Base-by-base conservation (phyloP, 768 basidiomycete genomes). In the Pleurotus pulmonarius region DNA sequence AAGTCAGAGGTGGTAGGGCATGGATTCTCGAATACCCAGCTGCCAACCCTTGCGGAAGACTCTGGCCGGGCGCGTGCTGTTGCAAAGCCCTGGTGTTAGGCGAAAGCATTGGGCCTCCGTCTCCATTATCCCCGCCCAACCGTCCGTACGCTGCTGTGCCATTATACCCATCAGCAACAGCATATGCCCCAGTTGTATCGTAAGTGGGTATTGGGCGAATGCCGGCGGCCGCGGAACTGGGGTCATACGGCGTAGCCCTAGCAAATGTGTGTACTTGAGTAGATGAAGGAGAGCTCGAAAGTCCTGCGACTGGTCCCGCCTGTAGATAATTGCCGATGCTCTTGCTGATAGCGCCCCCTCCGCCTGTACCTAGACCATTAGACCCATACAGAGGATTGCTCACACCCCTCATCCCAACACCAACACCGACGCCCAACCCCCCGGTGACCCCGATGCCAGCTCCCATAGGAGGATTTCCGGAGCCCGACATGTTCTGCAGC, bases 11-110 rank as follows among this genome's bases (percentile, higher is more conserved):
- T 3, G 80, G 80, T 9, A 80, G 73, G 1, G 94, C 88, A 62
- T 98, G 94, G 56, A 98, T 87, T 57, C 94, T 80, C 25, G 91
- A 94, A 66, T 94, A 87, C 0, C 94, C 94, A 0, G 92, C 92
- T 0, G 94, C 94, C 25, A 98, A 81, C 34, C 94, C 94, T 56
- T 95, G 93, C 1, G 95, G 94, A 11, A 96, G 77, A 70, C 86
- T 88, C 71, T 94, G 92, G 1, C 94, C 94, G 0, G 94, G 94
- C 1, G 92, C 92, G 61, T 95, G 94, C 15, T 86, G 76, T 64
- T 92, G 90, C 41, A 95, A 74, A 0, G 92, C 94, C n/a, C 86
- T 80, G 24, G 88, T 76, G 24, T 84, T 81, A 0, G 94, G 90
- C 12, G 86, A 88, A 54, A 65, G 47, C 15, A 64, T 39, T 26